Evolutionary conservation across 169 alveolate genomes (phyloP).

Genomic region (Eimeria zaria): DNA sequence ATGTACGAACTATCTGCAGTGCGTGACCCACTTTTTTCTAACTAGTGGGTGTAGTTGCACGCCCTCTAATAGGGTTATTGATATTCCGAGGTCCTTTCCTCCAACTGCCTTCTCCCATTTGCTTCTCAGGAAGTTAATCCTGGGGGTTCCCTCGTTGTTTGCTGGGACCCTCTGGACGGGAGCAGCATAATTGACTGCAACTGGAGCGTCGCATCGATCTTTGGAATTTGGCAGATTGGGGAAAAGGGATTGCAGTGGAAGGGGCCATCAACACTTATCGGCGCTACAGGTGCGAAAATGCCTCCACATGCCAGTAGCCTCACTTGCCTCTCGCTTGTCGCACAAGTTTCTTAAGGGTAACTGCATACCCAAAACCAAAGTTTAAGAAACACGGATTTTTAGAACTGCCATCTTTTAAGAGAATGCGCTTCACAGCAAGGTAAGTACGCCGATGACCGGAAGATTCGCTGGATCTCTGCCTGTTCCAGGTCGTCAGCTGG

Average conservation of each 20-base stretch:
- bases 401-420: not conserved
- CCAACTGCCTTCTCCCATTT: not conserved
- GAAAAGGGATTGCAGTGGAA: slow-evolving; percentile 83
- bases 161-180: slow-evolving; percentile 96
- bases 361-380: not conserved
- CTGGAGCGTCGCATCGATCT: slow-evolving; percentile 94
- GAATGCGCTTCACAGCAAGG: not conserved
- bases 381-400: not conserved
- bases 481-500: slow-evolving; percentile 86
- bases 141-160: slow-evolving; percentile 89
- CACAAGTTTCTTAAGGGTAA: not conserved
- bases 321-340: not conserved
- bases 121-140: slow-evolving; percentile 81
- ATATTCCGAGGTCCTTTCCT: not conserved
- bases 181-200: slow-evolving; percentile 93
- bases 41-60: not conserved
- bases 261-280: slow-evolving; percentile 80
- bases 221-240: slow-evolving; percentile 92
- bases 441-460: not conserved
- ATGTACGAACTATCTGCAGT: not conserved
- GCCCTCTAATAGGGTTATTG: not conserved
- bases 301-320: not conserved
- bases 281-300: slow-evolving; percentile 74
- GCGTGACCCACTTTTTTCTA: not conserved
- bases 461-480: not conserved